Base-by-base conservation (phyloP, 345 rosid species). In the Salix exigua region DNA sequence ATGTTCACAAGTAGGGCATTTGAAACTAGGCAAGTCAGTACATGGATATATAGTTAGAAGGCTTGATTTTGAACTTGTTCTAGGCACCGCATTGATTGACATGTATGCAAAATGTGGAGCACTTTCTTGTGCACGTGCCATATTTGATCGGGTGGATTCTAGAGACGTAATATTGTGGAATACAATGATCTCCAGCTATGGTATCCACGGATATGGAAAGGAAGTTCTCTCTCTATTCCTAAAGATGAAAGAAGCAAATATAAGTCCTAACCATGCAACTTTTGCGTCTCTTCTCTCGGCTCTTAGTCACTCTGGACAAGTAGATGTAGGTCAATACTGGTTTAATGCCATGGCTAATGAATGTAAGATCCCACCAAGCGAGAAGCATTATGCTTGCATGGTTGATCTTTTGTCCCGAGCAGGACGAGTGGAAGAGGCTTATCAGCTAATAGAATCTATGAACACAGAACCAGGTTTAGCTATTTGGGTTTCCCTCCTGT, bases 331-430 rank as follows among this genome's bases (percentile, higher is more conserved):
- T 80, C 85, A 46, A 50, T 71, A 83, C 70, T 89, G 93, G 89
- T 91, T 88, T 81, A 71, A 80, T 75, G 51, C 48, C 68, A 88
- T 91, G 94, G 77, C 74, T 28, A 80, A 74, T 50, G 76, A 74
- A 38, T 86, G 79, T 40, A 85, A 86, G 17, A 89, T 89, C 76
- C 77, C 84, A 65, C 91, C 92, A 69, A 80, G 78, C 14, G 91
- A 90, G 74, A 93, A 89, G 78, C 94, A 91, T 73, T 88, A 85
- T 64, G 88, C 83, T 26, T 86, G 97, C 76, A 76, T 91, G 85
- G 86, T 93, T 74, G 98, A 93, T 82, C 93, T 93, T 67, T 81
- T 88, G 50, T 86, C 94, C 60, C 91, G 94, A 64, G 89, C 93
- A 44, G 92, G 96, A 77, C 80, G 74, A 81, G 87, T 88, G 2